Evolutionary conservation across 805 yeast species (phyloP).

Genomic region (Cyberlindnera maclurae): DNA sequence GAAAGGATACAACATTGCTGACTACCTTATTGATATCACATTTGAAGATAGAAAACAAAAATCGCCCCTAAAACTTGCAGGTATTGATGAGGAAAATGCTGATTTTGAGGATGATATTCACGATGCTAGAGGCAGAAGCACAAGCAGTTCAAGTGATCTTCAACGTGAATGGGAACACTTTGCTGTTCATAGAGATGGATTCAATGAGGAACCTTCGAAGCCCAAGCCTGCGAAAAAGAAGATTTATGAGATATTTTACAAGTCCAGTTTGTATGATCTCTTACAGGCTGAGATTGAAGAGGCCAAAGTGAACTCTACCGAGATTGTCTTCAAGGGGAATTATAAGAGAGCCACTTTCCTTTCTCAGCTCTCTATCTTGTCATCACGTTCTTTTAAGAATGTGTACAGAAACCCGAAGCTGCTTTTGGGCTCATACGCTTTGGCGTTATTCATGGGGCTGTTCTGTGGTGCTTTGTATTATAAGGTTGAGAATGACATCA

Average conservation of each 20-base stretch:
- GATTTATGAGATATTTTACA: slow-evolving; percentile 26
- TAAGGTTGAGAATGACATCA: slow-evolving; percentile 76
- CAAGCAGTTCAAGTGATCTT: slow-evolving; percentile 37
- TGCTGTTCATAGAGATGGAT: slow-evolving; percentile 73
- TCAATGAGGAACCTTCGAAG: slow-evolving; percentile 8
- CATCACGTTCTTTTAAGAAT: slow-evolving; percentile 86
- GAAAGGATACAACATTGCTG: slow-evolving; percentile 87
- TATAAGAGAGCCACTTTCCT: slow-evolving; percentile 43
- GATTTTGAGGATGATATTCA: slow-evolving; percentile 21
- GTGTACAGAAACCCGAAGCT: slow-evolving; percentile 87
- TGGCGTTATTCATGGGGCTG: slow-evolving; percentile 69
- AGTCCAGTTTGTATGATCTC: slow-evolving; percentile 26
- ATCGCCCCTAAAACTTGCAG: slow-evolving; percentile 11
- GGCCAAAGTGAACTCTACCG: slow-evolving; percentile 16
- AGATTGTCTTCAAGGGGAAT: slow-evolving; percentile 19
- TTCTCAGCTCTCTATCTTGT: slow-evolving; percentile 64
- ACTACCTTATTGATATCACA: slow-evolving; percentile 84
- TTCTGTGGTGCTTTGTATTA: slow-evolving; percentile 85
- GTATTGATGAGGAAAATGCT: slow-evolving; percentile 26
- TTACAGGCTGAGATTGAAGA: slow-evolving; percentile 26
- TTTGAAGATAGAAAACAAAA: slow-evolving; percentile 38
- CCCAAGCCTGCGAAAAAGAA: slow-evolving; percentile 6
- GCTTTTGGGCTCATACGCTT: slow-evolving; percentile 74
- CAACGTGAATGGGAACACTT: slow-evolving; percentile 84
- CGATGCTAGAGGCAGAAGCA: slow-evolving; percentile 24